Evolutionary conservation across 2,329 filamentous ascomycete genomes (phyloP).

Genomic region (Fusarium tjaetaba): DNA sequence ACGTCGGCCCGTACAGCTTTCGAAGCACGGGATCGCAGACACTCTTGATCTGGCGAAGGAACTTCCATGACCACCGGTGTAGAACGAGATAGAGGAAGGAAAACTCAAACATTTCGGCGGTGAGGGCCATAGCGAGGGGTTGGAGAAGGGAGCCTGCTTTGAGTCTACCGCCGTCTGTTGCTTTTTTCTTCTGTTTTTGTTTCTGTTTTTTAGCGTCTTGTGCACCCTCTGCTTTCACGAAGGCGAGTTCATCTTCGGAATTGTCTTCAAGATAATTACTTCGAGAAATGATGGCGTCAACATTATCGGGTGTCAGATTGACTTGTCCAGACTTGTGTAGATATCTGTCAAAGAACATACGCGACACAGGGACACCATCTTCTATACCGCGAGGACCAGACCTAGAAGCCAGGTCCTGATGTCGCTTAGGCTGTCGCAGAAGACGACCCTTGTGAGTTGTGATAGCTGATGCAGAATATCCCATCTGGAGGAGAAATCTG

Average conservation of each 20-base stretch:
- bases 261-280: background rate
- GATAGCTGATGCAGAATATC: background rate
- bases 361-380: background rate
- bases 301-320: background rate
- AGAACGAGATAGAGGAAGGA: background rate
- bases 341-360: background rate
- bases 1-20: accelerated
- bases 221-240: accelerated
- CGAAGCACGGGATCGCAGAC: background rate
- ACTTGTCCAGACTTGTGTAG: background rate
- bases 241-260: background rate
- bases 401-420: background rate
- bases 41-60: background rate
- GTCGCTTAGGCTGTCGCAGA: background rate
- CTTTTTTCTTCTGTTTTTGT: background rate
- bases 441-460: background rate
- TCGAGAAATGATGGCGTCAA: background rate
- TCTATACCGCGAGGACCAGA: background rate
- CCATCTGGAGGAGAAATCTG: background rate
- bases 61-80: background rate
- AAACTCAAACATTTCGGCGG: background rate
- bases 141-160: accelerated
- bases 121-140: background rate
- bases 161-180: background rate
- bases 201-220: background rate